Percentiles rank a stretch among this genome's conserved stretches.
Conservation (phyloP, 2,329 filamentous ascomycete species). For the Raffaelea deltoideospora region DNA sequence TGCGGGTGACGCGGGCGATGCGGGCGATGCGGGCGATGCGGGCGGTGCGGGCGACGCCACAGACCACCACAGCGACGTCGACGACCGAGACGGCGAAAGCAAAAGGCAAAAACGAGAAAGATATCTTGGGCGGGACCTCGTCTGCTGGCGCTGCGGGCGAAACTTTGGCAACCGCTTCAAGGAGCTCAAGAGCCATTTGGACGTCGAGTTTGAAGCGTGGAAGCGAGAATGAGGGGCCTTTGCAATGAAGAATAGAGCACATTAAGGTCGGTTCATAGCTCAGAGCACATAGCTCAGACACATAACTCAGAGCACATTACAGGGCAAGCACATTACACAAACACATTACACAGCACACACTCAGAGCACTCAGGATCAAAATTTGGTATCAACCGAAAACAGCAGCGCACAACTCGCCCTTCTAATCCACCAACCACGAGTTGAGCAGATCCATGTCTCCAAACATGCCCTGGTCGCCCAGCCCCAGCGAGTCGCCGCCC, state of each 20-base stretch:
- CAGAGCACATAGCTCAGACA: no score
- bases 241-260: no score
- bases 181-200: conserved; percentile 57
- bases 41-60: neutral
- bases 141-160: conserved; percentile 71
- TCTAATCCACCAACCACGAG: conserved; percentile 11
- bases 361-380: no score
- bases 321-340: no score
- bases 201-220: conserved; percentile 38
- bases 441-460: conserved; percentile 11
- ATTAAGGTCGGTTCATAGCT: no score
- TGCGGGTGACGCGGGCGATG: neutral
- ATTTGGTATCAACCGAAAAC: no score
- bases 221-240: conserved; percentile 23
- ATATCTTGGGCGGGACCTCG: conserved; percentile 38
- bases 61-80: neutral
- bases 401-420: no score
- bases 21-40: neutral
- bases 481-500: conserved; percentile 2
- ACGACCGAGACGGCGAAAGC: no score
- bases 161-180: conserved; percentile 63
- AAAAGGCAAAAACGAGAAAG: no score
- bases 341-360: no score
- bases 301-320: no score
- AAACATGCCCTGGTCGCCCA: conserved; percentile 11